Base-by-base conservation (phyloP, 306 rosid genomes). In the Quercus dentata region DNA sequence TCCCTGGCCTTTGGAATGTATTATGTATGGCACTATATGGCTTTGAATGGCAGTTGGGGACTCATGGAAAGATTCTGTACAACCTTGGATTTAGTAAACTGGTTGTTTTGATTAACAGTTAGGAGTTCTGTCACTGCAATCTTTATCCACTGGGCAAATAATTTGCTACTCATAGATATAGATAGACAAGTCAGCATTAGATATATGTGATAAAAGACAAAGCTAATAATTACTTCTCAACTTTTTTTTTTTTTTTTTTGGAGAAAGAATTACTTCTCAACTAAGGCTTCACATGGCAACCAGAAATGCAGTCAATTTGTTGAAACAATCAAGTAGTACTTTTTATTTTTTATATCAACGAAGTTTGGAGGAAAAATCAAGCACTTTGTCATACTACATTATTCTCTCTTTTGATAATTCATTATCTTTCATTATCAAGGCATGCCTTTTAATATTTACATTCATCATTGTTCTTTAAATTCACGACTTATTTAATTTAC, bases 31-130 rank as follows among this genome's bases (percentile, higher is more conserved):
- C 79, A 71, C 81, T 69, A 56, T 35, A 85, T 77, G 82, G 84
- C 78, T 89, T 85, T 87, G 88, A 87, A 85, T 14, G 85, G 12
- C 76, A 51, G 81, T 35, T 89, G 73, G n/a, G 61, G 85, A 83
- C 80, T 78, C 12, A 1, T 41, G 64, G 27, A 55, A 49, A 55
- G 52, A 3, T 69, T 71, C 19, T 20, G 49, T 20, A 57, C n/a
- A 35, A 0, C 62, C n/a, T 44, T 68, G 76, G 84, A 63, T 56
- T 25, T n/a, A 28, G 71, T 56, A 28, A 82, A 78, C 88, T 82
- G 79, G 83, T 56, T 41, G 88, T 80, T 89, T 83, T 83, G 89
- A 80, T 62, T 71, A 64, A 64, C 63, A 33, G 87, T 83, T 85
- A 49, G 55, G 49, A 25, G 63, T 75, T 35, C 28, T 68, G 13